Evolutionary conservation across 2,329 filamentous ascomycete genomes (phyloP), one percentile per base, ranked within the genome.

Genomic region (Pseudogymnoascus sp.): DNA sequence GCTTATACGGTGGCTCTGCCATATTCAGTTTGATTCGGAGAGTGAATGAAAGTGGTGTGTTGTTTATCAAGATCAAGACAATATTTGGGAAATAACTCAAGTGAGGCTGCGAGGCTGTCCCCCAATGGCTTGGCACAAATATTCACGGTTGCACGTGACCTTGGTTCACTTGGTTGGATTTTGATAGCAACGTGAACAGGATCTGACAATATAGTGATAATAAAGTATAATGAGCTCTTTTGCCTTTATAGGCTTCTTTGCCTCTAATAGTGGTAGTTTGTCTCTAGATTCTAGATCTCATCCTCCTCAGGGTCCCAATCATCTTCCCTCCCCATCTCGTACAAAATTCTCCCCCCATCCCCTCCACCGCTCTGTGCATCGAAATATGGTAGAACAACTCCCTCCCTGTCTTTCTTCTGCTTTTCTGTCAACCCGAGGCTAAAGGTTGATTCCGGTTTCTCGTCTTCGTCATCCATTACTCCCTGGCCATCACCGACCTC

Each of bases 291-390:
- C 63, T 70, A 70, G 65, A 73, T 75, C 75, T 97, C 92, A 75
- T 97, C 92, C 70, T 97, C 91, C 70, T 96, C 91, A 62, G 96
- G 92, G 67, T 96, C 92, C 75, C 97, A 97, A 72, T 97, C 91
- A 74, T 99, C 94, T 76, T 97, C 94, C 64, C 86, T 83, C 1
- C 92, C 93, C 89, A 97, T 96, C 68, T 97, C 93, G 72, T 99
- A 99, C 69, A 99, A 71, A 66, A 99, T 99, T 63, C 93, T 82
- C 0, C 94, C 94, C 4, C 94, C 93, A 69, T 96, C 91, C 0
- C 92, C 92, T 0, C 84, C 81, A 1, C 86, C 87, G 60, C 85
- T 90, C 79, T 99, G 94, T 22, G 94, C 94, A 77, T 99, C 94
- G 74, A 95, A 97, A 73, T 99, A 97, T 14, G 94, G 94, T 73